Evolutionary conservation across 2,329 filamentous ascomycete species (phyloP).

Genomic region (Fusarium nygamai): DNA sequence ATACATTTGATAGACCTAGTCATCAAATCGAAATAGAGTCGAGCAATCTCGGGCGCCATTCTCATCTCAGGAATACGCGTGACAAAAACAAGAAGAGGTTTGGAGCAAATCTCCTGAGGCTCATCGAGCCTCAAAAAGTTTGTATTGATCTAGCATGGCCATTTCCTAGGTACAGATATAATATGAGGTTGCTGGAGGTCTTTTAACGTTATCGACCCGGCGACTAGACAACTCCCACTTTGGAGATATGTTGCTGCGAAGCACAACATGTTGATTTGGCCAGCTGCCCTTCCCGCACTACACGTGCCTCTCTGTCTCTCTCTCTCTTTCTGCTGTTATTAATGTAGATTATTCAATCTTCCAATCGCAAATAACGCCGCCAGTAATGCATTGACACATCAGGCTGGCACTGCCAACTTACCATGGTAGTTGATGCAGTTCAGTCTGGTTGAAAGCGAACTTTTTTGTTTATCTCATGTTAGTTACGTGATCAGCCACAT

Average conservation of each 20-base stretch:
- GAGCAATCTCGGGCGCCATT: neutral
- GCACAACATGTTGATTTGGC: neutral
- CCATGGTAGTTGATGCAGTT: constrained; percentile 23
- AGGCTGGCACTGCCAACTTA: constrained; percentile 25
- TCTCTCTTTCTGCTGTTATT: constrained; percentile 21
- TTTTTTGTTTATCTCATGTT: constrained; percentile 30
- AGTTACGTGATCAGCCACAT: constrained; percentile 24
- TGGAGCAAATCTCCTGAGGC: constrained; percentile 7
- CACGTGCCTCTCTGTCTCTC: neutral
- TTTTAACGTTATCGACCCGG: neutral
- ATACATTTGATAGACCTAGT: neutral
- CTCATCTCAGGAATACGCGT: neutral
- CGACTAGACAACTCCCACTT: neutral
- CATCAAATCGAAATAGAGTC: neutral
- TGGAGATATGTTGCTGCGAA: constrained; percentile 1
- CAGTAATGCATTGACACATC: constrained; percentile 19
- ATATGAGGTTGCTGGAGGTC: constrained; percentile 21
- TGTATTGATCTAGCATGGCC: constrained; percentile 47
- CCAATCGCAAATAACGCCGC: constrained; percentile 22
- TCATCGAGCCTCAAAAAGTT: constrained; percentile 25
- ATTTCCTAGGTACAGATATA: constrained; percentile 45
- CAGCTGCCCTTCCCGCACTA: constrained; percentile 7
- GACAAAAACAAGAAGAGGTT: neutral
- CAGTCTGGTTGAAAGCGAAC: constrained; percentile 12
- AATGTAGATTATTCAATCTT: constrained; percentile 38